phyloP scores from a whole-genome alignment of 2,329 filamentous ascomycete genomes.

The Pseudocercospora fijiensis region DNA sequence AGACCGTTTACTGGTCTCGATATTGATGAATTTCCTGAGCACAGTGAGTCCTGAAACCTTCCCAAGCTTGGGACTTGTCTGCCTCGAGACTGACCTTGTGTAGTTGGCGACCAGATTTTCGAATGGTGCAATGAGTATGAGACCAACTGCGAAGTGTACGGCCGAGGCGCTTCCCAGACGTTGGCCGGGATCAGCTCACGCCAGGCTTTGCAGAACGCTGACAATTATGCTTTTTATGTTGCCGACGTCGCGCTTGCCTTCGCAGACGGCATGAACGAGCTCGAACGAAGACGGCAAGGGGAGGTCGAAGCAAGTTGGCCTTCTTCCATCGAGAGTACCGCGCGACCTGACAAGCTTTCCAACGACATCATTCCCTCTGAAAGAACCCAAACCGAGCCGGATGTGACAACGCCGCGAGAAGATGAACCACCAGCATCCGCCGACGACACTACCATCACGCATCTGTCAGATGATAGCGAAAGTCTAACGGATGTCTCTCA shows the following conservation, averaged over 20 bases:
- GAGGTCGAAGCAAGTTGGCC: not conserved
- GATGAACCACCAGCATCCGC: no score
- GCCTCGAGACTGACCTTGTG: not conserved
- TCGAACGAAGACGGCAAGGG: not conserved
- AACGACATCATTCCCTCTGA: no score
- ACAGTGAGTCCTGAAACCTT: no score
- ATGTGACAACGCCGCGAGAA: no score
- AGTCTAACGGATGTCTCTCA: no score
- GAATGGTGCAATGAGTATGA: not conserved
- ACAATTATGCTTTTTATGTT: not conserved
- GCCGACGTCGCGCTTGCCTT: not conserved
- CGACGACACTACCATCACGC: no score
- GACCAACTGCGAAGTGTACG: not conserved
- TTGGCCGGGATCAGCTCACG: not conserved
- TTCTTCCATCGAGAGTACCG: not conserved
- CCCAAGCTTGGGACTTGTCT: no score
- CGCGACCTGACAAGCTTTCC: no score
- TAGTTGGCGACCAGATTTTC: not conserved
- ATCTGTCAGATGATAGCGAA: no score
- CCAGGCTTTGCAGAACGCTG: not conserved
- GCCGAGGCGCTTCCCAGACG: not conserved
- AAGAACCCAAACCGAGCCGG: no score
- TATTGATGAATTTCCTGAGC: not conserved
- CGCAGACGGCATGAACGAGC: not conserved
- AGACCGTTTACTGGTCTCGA: not conserved